A percentile compares a stretch with the other conserved stretches of the same genome.
Evolutionary conservation across 352 stramenopile genomes (phyloP).

Genomic region (Pilasporangium apinafurcum): DNA sequence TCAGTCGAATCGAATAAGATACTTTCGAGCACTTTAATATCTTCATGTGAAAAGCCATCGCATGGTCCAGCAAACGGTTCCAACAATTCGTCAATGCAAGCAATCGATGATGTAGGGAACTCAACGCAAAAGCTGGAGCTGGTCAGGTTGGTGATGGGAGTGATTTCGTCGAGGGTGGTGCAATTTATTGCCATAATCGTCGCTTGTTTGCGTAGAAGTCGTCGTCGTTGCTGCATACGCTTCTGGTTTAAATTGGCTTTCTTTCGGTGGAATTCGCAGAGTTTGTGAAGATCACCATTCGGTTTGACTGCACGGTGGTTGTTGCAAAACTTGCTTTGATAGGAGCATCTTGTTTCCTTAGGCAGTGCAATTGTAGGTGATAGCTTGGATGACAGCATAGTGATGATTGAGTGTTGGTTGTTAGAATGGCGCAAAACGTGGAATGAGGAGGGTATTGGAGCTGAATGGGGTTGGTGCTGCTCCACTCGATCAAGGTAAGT

Average conservation of each 20-base stretch:
- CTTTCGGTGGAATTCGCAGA: constrained; percentile 49
- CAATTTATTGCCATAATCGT: no score
- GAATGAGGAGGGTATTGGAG: not conserved
- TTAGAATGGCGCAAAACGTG: not conserved
- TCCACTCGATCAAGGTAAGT: no score
- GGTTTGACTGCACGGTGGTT: constrained; percentile 36
- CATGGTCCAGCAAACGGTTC: no score
- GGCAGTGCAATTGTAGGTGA: constrained; percentile 7
- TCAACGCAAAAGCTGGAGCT: no score
- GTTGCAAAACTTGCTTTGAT: constrained; percentile 52
- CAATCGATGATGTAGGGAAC: no score
- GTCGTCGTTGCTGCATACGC: constrained; percentile 27
- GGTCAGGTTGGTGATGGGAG: no score
- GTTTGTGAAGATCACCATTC: constrained; percentile 41
- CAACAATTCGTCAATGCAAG: no score
- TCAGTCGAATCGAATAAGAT: constrained; percentile 10
- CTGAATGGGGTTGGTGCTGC: no score
- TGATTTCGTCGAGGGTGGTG: no score
- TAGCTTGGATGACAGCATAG: constrained; percentile 2
- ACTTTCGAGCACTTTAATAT: constrained; percentile 4
- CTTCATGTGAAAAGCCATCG: constrained; percentile 9
- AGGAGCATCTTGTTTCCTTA: constrained; percentile 18
- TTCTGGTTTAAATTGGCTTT: constrained; percentile 58
- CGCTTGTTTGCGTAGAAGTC: constrained; percentile 5
- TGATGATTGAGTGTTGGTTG: not conserved